These are phyloP conservation scores for Rhizopogon vesiculosus DNA, from an alignment of 768 basidiomycete genomes.

Conservation along the genomic window DNA sequence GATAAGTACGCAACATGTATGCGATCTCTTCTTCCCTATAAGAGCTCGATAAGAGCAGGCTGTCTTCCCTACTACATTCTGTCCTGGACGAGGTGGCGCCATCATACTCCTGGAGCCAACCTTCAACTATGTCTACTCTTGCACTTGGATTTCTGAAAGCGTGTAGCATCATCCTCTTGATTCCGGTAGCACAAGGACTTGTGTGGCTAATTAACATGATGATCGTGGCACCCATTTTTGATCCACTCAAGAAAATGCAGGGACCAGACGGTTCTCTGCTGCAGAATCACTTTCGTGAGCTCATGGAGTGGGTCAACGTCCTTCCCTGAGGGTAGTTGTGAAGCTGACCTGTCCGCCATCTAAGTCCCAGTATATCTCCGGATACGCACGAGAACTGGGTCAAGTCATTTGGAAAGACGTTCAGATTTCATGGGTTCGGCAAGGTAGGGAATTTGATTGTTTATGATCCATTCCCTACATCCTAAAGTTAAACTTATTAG, in stretches of 20 bases:
- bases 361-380: constrained; percentile 39
- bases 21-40: not conserved
- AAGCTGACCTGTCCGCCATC: not conserved
- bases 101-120: not conserved
- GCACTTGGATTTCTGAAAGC: constrained; percentile 18
- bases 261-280: constrained; percentile 40
- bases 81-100: not conserved
- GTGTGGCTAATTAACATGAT: constrained; percentile 41
- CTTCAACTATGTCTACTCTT: not conserved
- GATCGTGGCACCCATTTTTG: constrained; percentile 38
- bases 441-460: constrained; percentile 25
- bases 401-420: constrained; percentile 43
- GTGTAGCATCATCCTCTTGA: constrained; percentile 21
- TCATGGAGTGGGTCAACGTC: constrained; percentile 38
- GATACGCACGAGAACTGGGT: constrained; percentile 40
- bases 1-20: not conserved
- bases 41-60: not conserved
- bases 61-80: not conserved
- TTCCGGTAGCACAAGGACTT: constrained; percentile 31
- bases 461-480: not conserved
- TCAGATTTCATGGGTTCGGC: constrained; percentile 52
- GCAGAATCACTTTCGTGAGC: constrained; percentile 39
- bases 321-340: not conserved
- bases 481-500: constrained; percentile 18
- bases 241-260: constrained; percentile 44